Conservation (phyloP, 805 yeast species). For the Scheffersomyces spartinae region DNA sequence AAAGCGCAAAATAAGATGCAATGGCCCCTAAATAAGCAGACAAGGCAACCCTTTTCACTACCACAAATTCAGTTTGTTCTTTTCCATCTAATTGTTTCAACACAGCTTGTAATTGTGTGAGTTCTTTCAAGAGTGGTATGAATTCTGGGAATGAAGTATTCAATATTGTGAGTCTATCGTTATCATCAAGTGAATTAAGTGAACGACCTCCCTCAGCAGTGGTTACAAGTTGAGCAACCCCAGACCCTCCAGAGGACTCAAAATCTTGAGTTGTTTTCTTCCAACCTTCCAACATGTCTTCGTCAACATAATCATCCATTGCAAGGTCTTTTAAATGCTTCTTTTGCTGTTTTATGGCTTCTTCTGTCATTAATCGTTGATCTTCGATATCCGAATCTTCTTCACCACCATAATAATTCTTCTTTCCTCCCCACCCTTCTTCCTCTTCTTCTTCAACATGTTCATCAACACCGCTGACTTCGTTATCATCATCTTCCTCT, state of each 20-base stretch:
- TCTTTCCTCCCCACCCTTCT: slow-evolving; percentile 31
- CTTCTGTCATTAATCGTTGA: slow-evolving; percentile 70
- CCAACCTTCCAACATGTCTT: slow-evolving; percentile 77
- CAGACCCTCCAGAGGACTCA: slow-evolving; percentile 7
- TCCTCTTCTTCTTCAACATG: slow-evolving; percentile 21
- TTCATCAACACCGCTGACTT: slow-evolving; percentile 38
- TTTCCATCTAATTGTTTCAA: slow-evolving; percentile 24
- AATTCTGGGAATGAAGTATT: slow-evolving; percentile 72
- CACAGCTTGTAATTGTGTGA: slow-evolving; percentile 27
- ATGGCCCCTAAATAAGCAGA: slow-evolving; percentile 72
- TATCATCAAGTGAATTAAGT: slow-evolving; percentile 35
- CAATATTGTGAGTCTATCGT: slow-evolving; percentile 43
- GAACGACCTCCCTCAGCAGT: no score
- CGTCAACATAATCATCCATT: slow-evolving; percentile 68
- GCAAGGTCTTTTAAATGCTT: slow-evolving; percentile 64
- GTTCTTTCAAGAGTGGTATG: slow-evolving; percentile 61
- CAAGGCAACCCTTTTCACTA: slow-evolving; percentile 57
- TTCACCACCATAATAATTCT: slow-evolving; percentile 50
- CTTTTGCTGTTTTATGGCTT: slow-evolving; percentile 80
- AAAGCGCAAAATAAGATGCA: slow-evolving; percentile 66
- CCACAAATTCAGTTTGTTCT: slow-evolving; percentile 20
- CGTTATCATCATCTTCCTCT: slow-evolving; percentile 39
- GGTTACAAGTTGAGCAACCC: no score
- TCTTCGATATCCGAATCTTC: slow-evolving; percentile 64
- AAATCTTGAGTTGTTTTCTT: no score